phyloP scores from a whole-genome alignment of 2,329 filamentous ascomycete species.

The Colletotrichum falcatum region DNA sequence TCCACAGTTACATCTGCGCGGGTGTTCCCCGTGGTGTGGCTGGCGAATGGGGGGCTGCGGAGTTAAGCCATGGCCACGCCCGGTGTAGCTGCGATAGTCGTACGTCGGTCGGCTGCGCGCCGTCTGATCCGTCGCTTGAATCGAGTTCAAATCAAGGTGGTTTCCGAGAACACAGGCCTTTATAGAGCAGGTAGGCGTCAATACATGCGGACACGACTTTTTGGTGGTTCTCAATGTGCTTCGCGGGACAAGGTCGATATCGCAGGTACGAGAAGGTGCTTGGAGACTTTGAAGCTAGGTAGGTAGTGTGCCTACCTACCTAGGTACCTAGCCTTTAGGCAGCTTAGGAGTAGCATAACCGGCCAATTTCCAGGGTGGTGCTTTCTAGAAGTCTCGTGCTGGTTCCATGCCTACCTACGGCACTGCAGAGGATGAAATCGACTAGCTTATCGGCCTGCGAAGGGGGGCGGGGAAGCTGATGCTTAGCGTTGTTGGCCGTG shows the following conservation, averaged over 20 bases:
- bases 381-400: conserved; percentile 29
- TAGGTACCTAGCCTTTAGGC: too few relatives aligned
- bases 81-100: conserved; percentile 26
- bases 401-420: conserved; percentile 3
- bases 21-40: background rate
- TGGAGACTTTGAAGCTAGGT: conserved; percentile 5
- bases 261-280: conserved; percentile 12
- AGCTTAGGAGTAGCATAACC: background rate
- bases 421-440: conserved; percentile 9
- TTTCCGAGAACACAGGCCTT: background rate
- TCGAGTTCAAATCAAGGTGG: background rate
- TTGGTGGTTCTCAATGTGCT: background rate
- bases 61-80: conserved; percentile 15
- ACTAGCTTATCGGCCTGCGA: conserved; percentile 9
- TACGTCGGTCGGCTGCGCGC: background rate
- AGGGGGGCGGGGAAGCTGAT: background rate
- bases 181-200: background rate
- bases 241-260: background rate
- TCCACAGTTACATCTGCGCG: conserved; percentile 28
- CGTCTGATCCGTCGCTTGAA: background rate
- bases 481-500: conserved; percentile 15
- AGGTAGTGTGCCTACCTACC: too few relatives aligned
- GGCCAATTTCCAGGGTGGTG: conserved; percentile 13
- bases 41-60: conserved; percentile 22
- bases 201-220: background rate